Evolutionary conservation across 768 basidiomycete species (phyloP).

Genomic region (Bullera alba): DNA sequence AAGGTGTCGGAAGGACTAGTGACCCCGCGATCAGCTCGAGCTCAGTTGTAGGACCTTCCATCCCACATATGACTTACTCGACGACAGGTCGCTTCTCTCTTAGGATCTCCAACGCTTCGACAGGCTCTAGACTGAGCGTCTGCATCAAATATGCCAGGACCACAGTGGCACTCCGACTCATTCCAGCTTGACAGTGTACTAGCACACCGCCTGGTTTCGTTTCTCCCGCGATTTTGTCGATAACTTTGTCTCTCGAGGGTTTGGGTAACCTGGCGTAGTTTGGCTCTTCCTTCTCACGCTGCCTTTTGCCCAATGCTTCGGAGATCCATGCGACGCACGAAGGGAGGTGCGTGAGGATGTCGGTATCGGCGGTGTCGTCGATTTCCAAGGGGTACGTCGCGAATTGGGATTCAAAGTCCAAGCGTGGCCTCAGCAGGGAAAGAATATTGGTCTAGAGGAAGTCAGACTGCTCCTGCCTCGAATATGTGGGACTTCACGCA

Average conservation of each 20-base stretch:
- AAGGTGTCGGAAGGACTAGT: conserved; percentile 80
- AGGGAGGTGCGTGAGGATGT: conserved; percentile 70
- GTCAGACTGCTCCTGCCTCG: too few relatives aligned
- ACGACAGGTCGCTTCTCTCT: conserved; percentile 59
- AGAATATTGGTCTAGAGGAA: conserved; percentile 63
- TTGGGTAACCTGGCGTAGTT: conserved; percentile 60
- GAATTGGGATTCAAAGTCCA: conserved; percentile 46
- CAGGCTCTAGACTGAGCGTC: conserved; percentile 54
- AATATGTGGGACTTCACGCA: conserved; percentile 57
- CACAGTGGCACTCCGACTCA: conserved; percentile 82
- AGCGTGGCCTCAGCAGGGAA: conserved; percentile 70
- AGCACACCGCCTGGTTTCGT: conserved; percentile 56
- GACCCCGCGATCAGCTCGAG: too few relatives aligned
- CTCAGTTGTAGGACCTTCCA: background rate
- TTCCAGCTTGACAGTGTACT: conserved; percentile 84
- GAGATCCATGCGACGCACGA: conserved; percentile 78
- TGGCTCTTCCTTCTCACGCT: background rate
- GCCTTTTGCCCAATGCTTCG: conserved; percentile 55
- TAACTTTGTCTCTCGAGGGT: conserved; percentile 53
- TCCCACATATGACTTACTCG: conserved; percentile 54
- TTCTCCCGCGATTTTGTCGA: conserved; percentile 5
- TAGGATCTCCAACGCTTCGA: conserved; percentile 64
- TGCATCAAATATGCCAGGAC: conserved; percentile 87
- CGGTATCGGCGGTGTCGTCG: conserved; percentile 53
- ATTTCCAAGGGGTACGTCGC: conserved; percentile 37